Evolutionary conservation across 305 asterid species (phyloP).

Genomic region (Fraxinus velutina): DNA sequence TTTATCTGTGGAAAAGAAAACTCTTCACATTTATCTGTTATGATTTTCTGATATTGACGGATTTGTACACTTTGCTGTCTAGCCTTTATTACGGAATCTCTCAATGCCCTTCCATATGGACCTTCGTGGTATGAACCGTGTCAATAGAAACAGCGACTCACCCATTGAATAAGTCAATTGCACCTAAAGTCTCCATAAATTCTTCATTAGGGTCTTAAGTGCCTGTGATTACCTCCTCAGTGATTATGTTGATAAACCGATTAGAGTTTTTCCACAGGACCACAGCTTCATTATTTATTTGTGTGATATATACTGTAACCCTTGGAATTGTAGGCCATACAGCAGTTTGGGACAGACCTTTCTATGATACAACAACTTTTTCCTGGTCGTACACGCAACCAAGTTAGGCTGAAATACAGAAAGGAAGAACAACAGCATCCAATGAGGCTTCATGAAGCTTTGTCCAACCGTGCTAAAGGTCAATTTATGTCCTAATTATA

Average conservation of each 20-base stretch:
- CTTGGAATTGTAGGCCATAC: slow-evolving; percentile 48
- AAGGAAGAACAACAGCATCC: slow-evolving; percentile 84
- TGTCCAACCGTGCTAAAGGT: slow-evolving; percentile 74
- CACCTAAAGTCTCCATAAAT: neutral
- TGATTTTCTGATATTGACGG: neutral
- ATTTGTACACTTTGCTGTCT: neutral
- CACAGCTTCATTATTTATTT: neutral
- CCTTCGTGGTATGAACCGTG: neutral
- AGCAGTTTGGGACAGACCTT: slow-evolving; percentile 90
- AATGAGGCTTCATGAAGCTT: slow-evolving; percentile 68
- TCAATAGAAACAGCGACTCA: neutral
- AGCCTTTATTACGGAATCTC: neutral
- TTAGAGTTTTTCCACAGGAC: neutral
- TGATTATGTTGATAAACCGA: neutral
- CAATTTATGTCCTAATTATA: slow-evolving; percentile 3
- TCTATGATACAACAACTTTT: slow-evolving; percentile 84
- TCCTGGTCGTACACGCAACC: slow-evolving; percentile 70
- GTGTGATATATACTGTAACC: neutral
- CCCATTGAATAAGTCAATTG: neutral
- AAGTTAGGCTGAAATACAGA: slow-evolving; percentile 69
- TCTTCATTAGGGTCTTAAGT: neutral
- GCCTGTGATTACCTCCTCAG: neutral
- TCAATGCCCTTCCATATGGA: neutral
- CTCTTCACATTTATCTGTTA: neutral
- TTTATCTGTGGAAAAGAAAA: neutral